These are phyloP conservation scores for Mycena maculata DNA, from an alignment of 768 basidiomycete genomes.

Conservation along the genomic window DNA sequence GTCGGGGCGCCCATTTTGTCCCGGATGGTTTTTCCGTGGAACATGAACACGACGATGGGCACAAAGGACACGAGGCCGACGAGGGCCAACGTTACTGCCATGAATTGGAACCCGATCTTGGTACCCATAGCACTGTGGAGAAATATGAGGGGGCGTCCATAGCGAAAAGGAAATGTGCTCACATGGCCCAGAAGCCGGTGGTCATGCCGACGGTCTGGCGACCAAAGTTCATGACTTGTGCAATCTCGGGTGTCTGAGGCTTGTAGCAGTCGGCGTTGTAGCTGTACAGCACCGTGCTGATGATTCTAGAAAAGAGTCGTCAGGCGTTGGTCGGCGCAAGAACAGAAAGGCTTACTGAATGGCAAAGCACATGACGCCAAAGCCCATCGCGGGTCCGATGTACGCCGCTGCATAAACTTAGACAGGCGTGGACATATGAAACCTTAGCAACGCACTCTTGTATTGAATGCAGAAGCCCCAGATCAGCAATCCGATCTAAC, in stretches of 20 bases:
- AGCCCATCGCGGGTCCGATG: constrained; percentile 27
- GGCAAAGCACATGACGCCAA: constrained; percentile 30
- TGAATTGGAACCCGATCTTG: constrained; percentile 27
- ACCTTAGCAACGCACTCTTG: constrained; percentile 13
- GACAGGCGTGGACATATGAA: background rate
- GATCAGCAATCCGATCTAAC: constrained; percentile 20
- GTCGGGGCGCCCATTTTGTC: constrained; percentile 18
- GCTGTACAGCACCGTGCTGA: constrained; percentile 16
- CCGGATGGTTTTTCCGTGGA: constrained; percentile 23
- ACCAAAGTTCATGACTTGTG: constrained; percentile 32
- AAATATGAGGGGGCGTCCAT: background rate
- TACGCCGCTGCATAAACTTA: constrained; percentile 8
- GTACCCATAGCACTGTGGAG: constrained; percentile 14
- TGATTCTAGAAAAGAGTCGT: constrained; percentile 4
- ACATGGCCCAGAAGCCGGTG: constrained; percentile 29
- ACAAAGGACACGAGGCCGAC: constrained; percentile 20
- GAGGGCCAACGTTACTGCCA: constrained; percentile 18
- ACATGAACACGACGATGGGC: constrained; percentile 25
- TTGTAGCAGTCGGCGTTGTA: constrained; percentile 27
- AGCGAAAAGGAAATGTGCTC: background rate
- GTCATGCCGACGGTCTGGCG: constrained; percentile 33
- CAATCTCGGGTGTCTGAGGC: constrained; percentile 24
- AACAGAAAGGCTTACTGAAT: constrained; percentile 1
- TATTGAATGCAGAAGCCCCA: constrained; percentile 30
- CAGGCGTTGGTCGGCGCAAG: too few species aligned